Percentiles rank a stretch among this genome's conserved stretches.
phyloP scores from a whole-genome alignment of 176 grass and related monocot genomes.

The Lolium multiflorum region DNA sequence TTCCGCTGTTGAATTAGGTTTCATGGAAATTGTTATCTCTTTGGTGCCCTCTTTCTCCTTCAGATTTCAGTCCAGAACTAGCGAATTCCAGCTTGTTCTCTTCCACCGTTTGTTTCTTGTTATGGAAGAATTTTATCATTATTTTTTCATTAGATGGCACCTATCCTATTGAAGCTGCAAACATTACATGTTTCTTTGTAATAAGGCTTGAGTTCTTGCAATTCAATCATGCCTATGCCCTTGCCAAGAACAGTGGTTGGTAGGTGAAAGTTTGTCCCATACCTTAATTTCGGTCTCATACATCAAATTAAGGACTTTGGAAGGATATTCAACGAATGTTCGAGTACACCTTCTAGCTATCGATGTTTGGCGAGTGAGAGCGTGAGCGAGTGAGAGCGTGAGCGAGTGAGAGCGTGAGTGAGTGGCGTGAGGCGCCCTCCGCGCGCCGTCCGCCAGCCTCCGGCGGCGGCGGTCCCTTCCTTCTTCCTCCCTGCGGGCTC shows the following conservation, averaged over 20 bases:
- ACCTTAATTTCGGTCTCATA: slow-evolving; percentile 5
- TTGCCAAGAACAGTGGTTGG: not conserved
- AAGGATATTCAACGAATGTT: slow-evolving; percentile 24
- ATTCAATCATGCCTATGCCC: slow-evolving; percentile 3
- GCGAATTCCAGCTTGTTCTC: not conserved
- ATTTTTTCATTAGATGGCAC: not conserved
- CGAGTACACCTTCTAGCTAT: slow-evolving; percentile 10
- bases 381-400: no score
- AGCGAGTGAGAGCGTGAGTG: no score
- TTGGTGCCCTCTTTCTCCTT: not conserved
- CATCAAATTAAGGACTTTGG: not conserved
- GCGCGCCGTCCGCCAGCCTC: no score
- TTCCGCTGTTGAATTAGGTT: not conserved
- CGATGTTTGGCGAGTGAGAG: no score
- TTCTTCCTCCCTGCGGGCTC: no score
- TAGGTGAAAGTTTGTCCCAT: not conserved
- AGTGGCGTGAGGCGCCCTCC: no score
- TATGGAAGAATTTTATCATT: not conserved
- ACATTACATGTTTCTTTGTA: no score
- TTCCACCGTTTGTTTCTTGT: not conserved
- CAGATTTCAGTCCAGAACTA: not conserved
- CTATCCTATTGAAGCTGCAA: not conserved
- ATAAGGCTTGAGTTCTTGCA: not conserved
- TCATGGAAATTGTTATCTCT: not conserved
- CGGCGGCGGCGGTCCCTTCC: no score